Conservation (phyloP, 768 basidiomycete genomes). For the Phaffia australis region DNA sequence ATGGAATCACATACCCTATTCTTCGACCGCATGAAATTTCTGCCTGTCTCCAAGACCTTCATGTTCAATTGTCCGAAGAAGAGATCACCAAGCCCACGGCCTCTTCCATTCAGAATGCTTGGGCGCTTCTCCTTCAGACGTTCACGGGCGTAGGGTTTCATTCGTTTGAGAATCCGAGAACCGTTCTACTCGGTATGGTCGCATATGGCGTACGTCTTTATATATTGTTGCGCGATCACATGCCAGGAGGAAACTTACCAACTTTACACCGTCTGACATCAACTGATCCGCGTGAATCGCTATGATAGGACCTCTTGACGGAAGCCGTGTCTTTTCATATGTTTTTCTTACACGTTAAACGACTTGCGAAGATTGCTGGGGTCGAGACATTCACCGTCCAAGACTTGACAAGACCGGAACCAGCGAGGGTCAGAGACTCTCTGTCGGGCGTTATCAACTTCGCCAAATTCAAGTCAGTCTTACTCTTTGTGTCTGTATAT, state of each 20-base stretch:
- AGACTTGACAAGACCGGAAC: slow-evolving; percentile 63
- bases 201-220: slow-evolving; percentile 47
- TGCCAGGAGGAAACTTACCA: background rate
- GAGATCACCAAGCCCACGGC: slow-evolving; percentile 57
- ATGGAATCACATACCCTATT: slow-evolving; percentile 21
- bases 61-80: slow-evolving; percentile 53
- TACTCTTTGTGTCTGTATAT: slow-evolving; percentile 44
- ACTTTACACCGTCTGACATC: background rate
- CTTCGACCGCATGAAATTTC: slow-evolving; percentile 46
- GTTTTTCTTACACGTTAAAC: slow-evolving; percentile 60
- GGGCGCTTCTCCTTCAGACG: slow-evolving; percentile 59
- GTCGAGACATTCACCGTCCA: slow-evolving; percentile 65
- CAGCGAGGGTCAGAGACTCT: slow-evolving; percentile 59
- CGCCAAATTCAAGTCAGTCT: slow-evolving; percentile 75
- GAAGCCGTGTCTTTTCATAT: slow-evolving; percentile 53
- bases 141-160: slow-evolving; percentile 56
- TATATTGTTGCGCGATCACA: background rate
- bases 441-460: slow-evolving; percentile 89
- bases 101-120: slow-evolving; percentile 62
- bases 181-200: slow-evolving; percentile 47
- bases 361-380: slow-evolving; percentile 61
- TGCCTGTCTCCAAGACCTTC: slow-evolving; percentile 56
- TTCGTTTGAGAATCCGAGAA: slow-evolving; percentile 50
- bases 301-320: slow-evolving; percentile 53
- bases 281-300: background rate